These are phyloP conservation scores for Coemansia sp. DNA, from an alignment of 192 early-diverging fungal species.

Conservation along the genomic window DNA sequence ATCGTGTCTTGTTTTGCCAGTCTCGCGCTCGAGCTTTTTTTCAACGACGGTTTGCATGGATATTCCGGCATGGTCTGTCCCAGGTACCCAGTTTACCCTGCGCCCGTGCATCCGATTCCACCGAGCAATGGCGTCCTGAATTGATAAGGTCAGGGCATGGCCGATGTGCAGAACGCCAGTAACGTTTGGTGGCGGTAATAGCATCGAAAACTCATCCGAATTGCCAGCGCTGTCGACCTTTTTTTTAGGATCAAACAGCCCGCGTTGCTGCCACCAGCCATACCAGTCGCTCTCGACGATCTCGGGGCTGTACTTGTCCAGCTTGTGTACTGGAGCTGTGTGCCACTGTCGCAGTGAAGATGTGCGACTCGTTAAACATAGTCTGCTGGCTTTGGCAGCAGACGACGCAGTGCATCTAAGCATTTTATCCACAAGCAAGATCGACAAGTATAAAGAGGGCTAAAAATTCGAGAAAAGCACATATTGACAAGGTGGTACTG, in stretches of 20 bases:
- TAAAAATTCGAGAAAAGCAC: not conserved
- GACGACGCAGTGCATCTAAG: not conserved
- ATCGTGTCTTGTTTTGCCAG: constrained; percentile 72
- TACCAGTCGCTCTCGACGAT: constrained; percentile 92
- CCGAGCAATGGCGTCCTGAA: constrained; percentile 76
- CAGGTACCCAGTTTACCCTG: constrained; percentile 86
- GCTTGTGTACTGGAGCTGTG: constrained; percentile 40
- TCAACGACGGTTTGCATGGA: constrained; percentile 96
- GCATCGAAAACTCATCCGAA: constrained; percentile 70
- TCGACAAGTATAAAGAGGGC: not conserved
- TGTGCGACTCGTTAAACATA: not conserved
- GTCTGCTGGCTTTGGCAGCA: not conserved
- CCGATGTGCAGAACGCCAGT: constrained; percentile 94
- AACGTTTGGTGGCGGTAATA: constrained; percentile 95
- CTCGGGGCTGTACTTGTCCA: constrained; percentile 44
- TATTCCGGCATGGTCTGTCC: constrained; percentile 98
- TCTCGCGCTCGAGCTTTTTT: constrained; percentile 64
- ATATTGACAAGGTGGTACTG: not conserved
- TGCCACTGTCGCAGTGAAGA: constrained; percentile 11
- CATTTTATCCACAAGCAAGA: constrained; percentile 1
- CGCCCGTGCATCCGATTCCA: constrained; percentile 93
- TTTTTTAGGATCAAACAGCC: constrained; percentile 60
- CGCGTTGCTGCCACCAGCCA: constrained; percentile 88
- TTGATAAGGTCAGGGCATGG: constrained; percentile 88
- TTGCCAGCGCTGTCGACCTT: constrained; percentile 17